phyloP scores from a whole-genome alignment of 164 flowering plant species.

The Hamamelis virginiana region DNA sequence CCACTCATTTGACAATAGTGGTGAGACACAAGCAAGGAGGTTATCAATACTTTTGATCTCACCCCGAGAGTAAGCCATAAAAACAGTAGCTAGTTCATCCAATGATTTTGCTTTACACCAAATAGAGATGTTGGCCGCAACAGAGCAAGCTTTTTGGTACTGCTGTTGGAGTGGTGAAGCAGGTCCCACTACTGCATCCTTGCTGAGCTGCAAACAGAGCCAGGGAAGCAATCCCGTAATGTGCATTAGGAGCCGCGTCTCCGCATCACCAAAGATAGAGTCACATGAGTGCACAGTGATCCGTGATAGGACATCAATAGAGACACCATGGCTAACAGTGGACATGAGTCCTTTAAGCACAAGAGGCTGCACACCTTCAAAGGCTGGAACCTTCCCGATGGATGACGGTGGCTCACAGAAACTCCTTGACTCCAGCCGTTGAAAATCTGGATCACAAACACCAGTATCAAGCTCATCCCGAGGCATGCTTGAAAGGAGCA shows the following conservation, averaged over 20 bases:
- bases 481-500: constrained; percentile 98
- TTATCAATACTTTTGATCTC: constrained; percentile 67
- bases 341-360: constrained; percentile 97
- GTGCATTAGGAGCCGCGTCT: constrained; percentile 93
- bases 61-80: constrained; percentile 72
- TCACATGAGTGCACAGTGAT: constrained; percentile 91
- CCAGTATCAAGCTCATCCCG: constrained; percentile 74
- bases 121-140: constrained; percentile 68
- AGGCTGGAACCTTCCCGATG: constrained; percentile 71
- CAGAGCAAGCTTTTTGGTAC: constrained; percentile 82
- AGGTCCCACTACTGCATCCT: constrained; percentile 50
- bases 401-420: constrained; percentile 44
- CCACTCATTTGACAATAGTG: constrained; percentile 84
- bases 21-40: constrained; percentile 83
- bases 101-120: constrained; percentile 90
- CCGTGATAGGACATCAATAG: constrained; percentile 88
- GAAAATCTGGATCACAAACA: constrained; percentile 53
- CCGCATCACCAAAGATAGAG: constrained; percentile 90
- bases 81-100: constrained; percentile 78
- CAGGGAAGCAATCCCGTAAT: constrained; percentile 93
- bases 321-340: constrained; percentile 77
- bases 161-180: constrained; percentile 71
- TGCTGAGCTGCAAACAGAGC: constrained; percentile 91
- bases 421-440: constrained; percentile 57
- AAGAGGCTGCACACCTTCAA: constrained; percentile 97